phyloP scores from a whole-genome alignment of 176 grass and related monocot genomes.

The Eragrostis nindensis region DNA sequence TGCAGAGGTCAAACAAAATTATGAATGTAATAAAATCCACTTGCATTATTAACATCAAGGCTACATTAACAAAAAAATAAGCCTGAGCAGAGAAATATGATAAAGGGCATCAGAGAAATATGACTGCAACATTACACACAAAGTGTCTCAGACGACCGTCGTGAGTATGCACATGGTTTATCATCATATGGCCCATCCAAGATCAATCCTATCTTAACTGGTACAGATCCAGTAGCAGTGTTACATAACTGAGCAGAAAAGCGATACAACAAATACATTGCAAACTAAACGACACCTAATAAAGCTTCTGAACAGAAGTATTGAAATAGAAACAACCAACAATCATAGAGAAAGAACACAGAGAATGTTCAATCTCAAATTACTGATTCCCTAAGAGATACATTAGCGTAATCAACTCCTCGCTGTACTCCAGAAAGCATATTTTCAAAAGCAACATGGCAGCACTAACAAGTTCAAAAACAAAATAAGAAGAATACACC shows the following conservation, averaged over 20 bases:
- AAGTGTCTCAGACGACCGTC: conserved; percentile 73
- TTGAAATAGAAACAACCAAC: too few relatives aligned
- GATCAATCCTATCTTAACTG: not conserved
- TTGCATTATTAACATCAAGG: too few relatives aligned
- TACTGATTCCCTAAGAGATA: conserved; percentile 3
- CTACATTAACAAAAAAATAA: too few relatives aligned
- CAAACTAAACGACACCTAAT: not conserved
- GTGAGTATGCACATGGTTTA: conserved; percentile 46
- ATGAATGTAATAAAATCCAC: not conserved
- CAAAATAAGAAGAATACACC: not conserved
- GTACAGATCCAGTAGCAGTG: not conserved
- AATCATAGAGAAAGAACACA: not conserved
- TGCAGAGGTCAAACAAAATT: not conserved
- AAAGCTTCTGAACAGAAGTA: not conserved
- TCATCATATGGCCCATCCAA: conserved; percentile 36
- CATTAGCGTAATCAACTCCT: conserved; percentile 44
- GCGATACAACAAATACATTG: not conserved
- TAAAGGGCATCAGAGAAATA: conserved; percentile 45
- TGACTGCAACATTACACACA: conserved; percentile 69
- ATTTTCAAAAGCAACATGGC: not conserved
- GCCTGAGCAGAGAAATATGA: not conserved
- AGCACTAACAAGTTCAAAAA: not conserved
- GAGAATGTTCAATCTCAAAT: not conserved
- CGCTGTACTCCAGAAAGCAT: conserved; percentile 18
- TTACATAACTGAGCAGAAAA: too few relatives aligned